Evolutionary conservation across 2,329 filamentous ascomycete species (phyloP).

Genomic region (Stemphylium vesicarium): DNA sequence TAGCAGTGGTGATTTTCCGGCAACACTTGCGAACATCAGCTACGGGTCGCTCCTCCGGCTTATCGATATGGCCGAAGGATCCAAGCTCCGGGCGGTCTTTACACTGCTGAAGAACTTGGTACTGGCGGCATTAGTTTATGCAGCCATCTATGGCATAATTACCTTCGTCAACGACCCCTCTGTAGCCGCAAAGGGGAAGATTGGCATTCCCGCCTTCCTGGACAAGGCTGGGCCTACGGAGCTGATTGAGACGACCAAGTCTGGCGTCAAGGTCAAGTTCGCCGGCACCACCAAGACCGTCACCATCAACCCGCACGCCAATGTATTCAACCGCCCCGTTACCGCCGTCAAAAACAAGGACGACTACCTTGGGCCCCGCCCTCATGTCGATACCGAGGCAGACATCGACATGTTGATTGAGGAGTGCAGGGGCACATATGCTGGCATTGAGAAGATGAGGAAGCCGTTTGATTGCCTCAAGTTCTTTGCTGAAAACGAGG

Average conservation of each 20-base stretch:
- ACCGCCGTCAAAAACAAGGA: slow-evolving; percentile 59
- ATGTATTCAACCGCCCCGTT: slow-evolving; percentile 61
- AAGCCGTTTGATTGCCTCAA: slow-evolving; percentile 60
- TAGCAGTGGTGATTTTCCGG: slow-evolving; percentile 16
- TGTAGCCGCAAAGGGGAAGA: slow-evolving; percentile 48
- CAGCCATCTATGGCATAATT: slow-evolving; percentile 51
- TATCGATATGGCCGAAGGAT: slow-evolving; percentile 44
- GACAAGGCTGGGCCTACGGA: slow-evolving; percentile 51
- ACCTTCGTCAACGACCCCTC: slow-evolving; percentile 51
- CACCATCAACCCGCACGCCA: slow-evolving; percentile 59
- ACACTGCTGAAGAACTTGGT: slow-evolving; percentile 53
- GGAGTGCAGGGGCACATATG: slow-evolving; percentile 59
- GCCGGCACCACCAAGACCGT: slow-evolving; percentile 50
- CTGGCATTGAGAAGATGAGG: slow-evolving; percentile 62
- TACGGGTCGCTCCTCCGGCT: slow-evolving; percentile 22
- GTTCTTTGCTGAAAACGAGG: slow-evolving; percentile 57
- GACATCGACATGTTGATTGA: slow-evolving; percentile 60
- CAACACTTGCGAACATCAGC: slow-evolving; percentile 12
- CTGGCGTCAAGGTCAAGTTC: slow-evolving; percentile 52
- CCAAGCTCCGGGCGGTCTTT: slow-evolving; percentile 40
- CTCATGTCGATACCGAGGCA: slow-evolving; percentile 60
- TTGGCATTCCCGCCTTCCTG: slow-evolving; percentile 51
- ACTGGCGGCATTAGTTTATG: slow-evolving; percentile 52
- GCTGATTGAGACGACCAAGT: slow-evolving; percentile 50
- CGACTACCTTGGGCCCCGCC: slow-evolving; percentile 59